Evolutionary conservation across 495 filamentous ascomycete species (phyloP), one percentile per base, ranked within the genome.

Genomic region (Penicillium bialowiezense): DNA sequence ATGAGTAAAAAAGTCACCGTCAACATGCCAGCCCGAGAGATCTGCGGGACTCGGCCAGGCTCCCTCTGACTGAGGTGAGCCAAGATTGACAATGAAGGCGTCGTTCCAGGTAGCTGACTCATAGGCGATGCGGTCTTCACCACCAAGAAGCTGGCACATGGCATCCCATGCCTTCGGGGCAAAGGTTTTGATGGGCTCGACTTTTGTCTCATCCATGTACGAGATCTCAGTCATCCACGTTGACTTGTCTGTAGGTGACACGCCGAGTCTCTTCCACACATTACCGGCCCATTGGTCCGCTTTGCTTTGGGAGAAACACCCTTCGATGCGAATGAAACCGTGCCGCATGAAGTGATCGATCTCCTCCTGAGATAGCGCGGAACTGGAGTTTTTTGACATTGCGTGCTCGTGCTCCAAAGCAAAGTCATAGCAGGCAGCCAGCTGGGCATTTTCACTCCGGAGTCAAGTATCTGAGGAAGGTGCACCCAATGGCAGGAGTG

Each of bases 1-100:
- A 69, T 89, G 85, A 12, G 85, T 73, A 66, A 89, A 88, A 64
- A 88, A 88, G 55, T 89, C 86, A 1, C 86, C 86, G 65, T 89
- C 86, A 18, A 87, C 83, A 62, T 90, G 87, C 86, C 86, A 90
- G 7, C 70, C 72, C 17, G 64, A 51, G n/a, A 88, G 67, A 6
- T 80, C 75, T 26, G 52, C 69, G 52, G 38, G 81, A 69, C 46
- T 62, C 57, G 23, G 74, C 67, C 29, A 75, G 59, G 75, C 74
- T 5, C 76, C 75, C 50, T 81, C 77, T 37, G 62, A 64, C 37
- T 83, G 73, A 0, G 73, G 62, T 6, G 76, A 82, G 18, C 87
- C 86, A 13, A 90, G 72, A 67, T 89, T 90, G 20, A 89, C 83
- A 49, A 89, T 89, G 24, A 88, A 73, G 12, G 75, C 76, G 68